These are phyloP conservation scores for Populus hybrid DNA, from an alignment of 441 rosid genomes.

Conservation along the genomic window DNA sequence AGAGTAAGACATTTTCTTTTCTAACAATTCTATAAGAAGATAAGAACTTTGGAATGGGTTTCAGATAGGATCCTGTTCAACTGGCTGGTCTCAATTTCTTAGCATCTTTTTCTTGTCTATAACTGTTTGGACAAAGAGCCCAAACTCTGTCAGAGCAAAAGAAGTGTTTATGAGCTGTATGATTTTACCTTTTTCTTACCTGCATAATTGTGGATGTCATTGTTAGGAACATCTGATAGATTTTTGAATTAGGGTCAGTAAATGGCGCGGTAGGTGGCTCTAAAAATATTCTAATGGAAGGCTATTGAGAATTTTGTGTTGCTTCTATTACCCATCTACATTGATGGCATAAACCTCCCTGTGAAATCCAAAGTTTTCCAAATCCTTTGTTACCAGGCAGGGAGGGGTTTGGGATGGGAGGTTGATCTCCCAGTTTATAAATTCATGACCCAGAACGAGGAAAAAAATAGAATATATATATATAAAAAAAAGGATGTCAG, in stretches of 20 bases:
- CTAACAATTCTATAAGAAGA: neutral
- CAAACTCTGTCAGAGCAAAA: neutral
- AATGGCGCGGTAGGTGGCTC: neutral
- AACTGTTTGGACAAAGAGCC: neutral
- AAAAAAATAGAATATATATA: no score
- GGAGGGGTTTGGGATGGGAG: neutral
- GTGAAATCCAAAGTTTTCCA: neutral
- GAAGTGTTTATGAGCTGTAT: neutral
- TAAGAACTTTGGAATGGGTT: neutral
- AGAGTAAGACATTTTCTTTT: conserved; percentile 53
- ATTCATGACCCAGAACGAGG: neutral
- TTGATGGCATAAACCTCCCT: neutral
- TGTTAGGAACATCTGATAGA: neutral
- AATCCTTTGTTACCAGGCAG: neutral
- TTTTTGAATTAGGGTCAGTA: neutral
- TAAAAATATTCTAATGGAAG: neutral
- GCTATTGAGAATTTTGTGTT: neutral
- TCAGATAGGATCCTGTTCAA: neutral
- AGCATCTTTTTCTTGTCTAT: neutral
- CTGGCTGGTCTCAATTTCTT: neutral
- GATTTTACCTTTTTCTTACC: conserved; percentile 1
- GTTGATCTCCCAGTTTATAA: neutral
- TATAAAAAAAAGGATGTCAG: neutral
- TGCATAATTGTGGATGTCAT: neutral
- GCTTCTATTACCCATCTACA: neutral